A percentile compares a stretch with the other conserved stretches of the same genome.
Evolutionary conservation across 495 filamentous ascomycete genomes (phyloP).

Genomic region (Xylaria cubensis): DNA sequence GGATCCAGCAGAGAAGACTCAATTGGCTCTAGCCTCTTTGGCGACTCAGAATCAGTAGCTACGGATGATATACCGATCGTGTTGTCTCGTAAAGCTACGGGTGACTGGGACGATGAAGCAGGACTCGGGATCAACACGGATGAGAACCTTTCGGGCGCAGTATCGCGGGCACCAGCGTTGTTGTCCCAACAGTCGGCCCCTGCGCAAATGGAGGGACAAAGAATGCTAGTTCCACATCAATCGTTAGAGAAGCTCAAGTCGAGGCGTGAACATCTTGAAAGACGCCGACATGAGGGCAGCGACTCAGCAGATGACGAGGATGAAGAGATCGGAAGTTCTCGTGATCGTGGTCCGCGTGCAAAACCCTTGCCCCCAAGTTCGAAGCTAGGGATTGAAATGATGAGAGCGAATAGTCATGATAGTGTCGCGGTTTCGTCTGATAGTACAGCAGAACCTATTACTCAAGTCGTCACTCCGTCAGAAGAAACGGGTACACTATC

Average conservation of each 20-base stretch:
- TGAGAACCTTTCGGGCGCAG: slow-evolving; percentile 43
- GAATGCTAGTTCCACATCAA: slow-evolving; percentile 63
- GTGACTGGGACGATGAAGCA: slow-evolving; percentile 72
- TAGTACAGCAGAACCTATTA: slow-evolving; percentile 46
- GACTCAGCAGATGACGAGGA: slow-evolving; percentile 94
- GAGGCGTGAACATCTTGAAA: slow-evolving; percentile 78
- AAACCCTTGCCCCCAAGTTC: slow-evolving; percentile 62
- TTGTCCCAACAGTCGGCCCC: slow-evolving; percentile 74
- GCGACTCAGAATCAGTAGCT: slow-evolving; percentile 79
- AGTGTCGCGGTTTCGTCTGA: slow-evolving; percentile 68
- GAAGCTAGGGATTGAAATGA: slow-evolving; percentile 92
- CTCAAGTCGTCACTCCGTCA: slow-evolving; percentile 50
- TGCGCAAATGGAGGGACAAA: slow-evolving; percentile 60
- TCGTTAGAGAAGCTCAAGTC: slow-evolving; percentile 81
- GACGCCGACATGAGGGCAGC: slow-evolving; percentile 74
- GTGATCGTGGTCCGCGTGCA: slow-evolving; percentile 54
- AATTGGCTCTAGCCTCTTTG: slow-evolving; percentile 83
- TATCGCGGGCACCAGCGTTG: slow-evolving; percentile 53
- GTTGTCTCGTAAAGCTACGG: slow-evolving; percentile 69
- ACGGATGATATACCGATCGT: slow-evolving; percentile 82
- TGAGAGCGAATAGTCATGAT: slow-evolving; percentile 90
- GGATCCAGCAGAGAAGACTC: slow-evolving; percentile 84
- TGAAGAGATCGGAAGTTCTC: slow-evolving; percentile 76
- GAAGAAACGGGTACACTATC: slow-evolving; percentile 37
- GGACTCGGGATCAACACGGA: slow-evolving; percentile 74